Evolutionary conservation across 2,329 filamentous ascomycete species (phyloP), one percentile per base, ranked within the genome.

Genomic region (Nemania sp.): DNA sequence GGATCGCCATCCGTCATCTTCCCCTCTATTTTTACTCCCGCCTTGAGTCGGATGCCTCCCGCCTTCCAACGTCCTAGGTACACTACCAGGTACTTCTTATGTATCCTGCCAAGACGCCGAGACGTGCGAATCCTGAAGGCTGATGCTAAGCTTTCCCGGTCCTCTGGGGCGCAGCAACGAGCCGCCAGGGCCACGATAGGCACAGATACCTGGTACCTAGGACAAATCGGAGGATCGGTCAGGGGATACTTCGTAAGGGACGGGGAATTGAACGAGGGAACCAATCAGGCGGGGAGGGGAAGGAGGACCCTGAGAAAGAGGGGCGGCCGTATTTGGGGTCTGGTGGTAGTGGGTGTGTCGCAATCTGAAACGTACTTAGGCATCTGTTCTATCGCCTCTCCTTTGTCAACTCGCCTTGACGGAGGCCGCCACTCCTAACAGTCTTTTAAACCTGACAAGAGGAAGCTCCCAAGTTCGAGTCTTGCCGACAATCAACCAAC

Each of bases 91-190:
- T 29, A 29, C 25, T 29, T 29, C 25, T 3, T 29, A 29, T 3
- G 25, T 29, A 29, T 7, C 25, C 25, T 34, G 57, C 57, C 57
- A 59, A 59, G 57, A 39, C 25, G 39, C 46, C 39, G 32, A 57
- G 47, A 35, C 37, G 25, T 50, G 29, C 45, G 29, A 54, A 54
- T 50, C 50, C 37, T 21, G 29, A 54, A 54, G 45, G 43, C 37
- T 21, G 13, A 51, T 50, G 51, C 51, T 54, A 59, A 59, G 57
- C 57, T 59, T 59, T 54, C 35, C 50, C 45, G 21, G 47, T 54
- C 50, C 57, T 54, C 51, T 18, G 57, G 46, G 57, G 57, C 57
- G 57, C 57, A 59, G 57, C 51, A 50, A 46, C 35, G n/a, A 39
- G 15, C 35, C 11, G 3, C 34, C 7, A 35, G 7, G 34, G 13